Evolutionary conservation across 2,329 filamentous ascomycete species (phyloP).

Genomic region (Colletotrichum limetticola): DNA sequence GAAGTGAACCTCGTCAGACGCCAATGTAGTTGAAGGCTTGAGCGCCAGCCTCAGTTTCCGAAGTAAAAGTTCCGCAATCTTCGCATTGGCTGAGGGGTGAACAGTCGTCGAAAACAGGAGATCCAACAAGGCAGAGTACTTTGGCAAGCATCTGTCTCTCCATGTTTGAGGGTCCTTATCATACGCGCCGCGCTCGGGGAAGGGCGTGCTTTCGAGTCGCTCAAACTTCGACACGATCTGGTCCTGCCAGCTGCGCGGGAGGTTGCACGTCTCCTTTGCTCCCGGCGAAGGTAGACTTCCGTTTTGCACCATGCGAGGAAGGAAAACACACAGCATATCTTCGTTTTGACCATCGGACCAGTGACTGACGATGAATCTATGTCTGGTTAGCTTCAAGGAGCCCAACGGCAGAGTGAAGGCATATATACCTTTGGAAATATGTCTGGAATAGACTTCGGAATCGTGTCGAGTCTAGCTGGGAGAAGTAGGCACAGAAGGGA

Average conservation of each 20-base stretch:
- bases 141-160: conserved; percentile 72
- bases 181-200: conserved; percentile 71
- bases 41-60: conserved; percentile 74
- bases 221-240: conserved; percentile 78
- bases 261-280: conserved; percentile 63
- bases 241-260: conserved; percentile 78
- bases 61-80: conserved; percentile 73
- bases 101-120: conserved; percentile 71
- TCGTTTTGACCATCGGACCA: conserved; percentile 77
- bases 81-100: conserved; percentile 73
- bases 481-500: conserved; percentile 84
- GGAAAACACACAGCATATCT: conserved; percentile 73
- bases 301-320: conserved; percentile 72
- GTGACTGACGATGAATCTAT: conserved; percentile 77
- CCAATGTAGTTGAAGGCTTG: conserved; percentile 66
- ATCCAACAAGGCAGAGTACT: conserved; percentile 74
- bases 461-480: conserved; percentile 76
- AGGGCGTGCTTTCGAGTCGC: conserved; percentile 70
- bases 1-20: conserved; percentile 75
- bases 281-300: conserved; percentile 63
- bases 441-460: conserved; percentile 84
- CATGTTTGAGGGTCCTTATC: conserved; percentile 71
- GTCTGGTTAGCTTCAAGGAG: conserved; percentile 36
- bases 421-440: conserved; percentile 78
- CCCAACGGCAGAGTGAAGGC: background rate